Evolutionary conservation across 1,284 basidiomycete genomes (phyloP), one percentile per base, ranked within the genome.

Genomic region (Cutaneotrichosporon sp.): DNA sequence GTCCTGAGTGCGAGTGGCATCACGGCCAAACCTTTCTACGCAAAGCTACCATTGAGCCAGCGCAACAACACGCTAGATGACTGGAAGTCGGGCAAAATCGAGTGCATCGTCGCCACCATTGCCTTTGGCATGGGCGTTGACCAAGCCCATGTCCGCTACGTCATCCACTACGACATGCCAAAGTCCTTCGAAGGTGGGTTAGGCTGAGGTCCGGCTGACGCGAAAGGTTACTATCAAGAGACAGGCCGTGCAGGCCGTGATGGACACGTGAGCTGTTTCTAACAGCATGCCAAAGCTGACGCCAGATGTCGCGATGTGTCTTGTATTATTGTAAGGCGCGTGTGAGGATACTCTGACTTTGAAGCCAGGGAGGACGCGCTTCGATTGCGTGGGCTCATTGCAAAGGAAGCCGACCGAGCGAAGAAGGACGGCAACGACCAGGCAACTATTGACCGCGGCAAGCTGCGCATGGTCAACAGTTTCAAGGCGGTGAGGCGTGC

Each of bases 71-170:
- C 80, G 80, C 42, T 91, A 84, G 87, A 54, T 51, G 51, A 80
- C 80, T 58, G 72, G 77, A 53, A 82, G 79, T 46, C 41, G 4
- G 69, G 70, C 1, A 40, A 35, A 17, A 53, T 73, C 3, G 66
- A 72, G 39, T 60, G 80, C 72, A 78, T 81, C 21, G 81, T 82
- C 17, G 82, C 82, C 1, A 83, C 83, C 0, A 83, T 91, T 40
- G 89, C 89, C 1, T 92, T 92, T 64, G 89, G 90, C 1, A 85
- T 91, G 78, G 89, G 90, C 1, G 90, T 93, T 30, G 89, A 93
- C 69, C 90, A 90, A 70, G 75, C 82, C 3, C 83, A 90, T 65
- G 87, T 89, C 35, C 80, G 87, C 79, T 87, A 75, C 33, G 80
- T 69, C 36, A 51, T 72, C 0, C 68, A 74, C 48, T 70, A 67